Evolutionary conservation across 768 basidiomycete genomes (phyloP).

Genomic region (Sarcomyxa edulis): DNA sequence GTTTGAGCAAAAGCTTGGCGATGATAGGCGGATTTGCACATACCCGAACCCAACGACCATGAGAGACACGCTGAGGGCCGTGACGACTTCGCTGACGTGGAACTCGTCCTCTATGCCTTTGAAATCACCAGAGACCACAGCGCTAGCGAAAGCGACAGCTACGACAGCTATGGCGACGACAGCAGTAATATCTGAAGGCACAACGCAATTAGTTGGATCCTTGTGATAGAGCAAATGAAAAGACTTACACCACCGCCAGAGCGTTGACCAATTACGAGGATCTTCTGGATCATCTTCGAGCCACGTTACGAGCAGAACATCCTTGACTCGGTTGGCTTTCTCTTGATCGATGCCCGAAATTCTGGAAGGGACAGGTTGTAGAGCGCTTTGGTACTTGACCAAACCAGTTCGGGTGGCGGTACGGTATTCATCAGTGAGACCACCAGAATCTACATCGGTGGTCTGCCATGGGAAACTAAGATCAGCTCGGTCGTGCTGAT

Average conservation of each 20-base stretch:
- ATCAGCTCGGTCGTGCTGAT: no score
- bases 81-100: conserved; percentile 24
- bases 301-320: conserved; percentile 31
- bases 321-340: conserved; percentile 25
- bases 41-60: conserved; percentile 32
- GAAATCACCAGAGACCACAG: conserved; percentile 33
- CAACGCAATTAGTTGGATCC: conserved; percentile 1
- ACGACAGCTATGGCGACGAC: conserved; percentile 25
- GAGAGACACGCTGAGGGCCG: conserved; percentile 27
- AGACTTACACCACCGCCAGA: conserved; percentile 29
- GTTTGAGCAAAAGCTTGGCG: neutral
- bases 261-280: conserved; percentile 28
- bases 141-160: conserved; percentile 28
- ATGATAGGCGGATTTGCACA: conserved; percentile 21
- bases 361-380: conserved; percentile 20
- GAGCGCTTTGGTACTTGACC: conserved; percentile 19
- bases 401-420: conserved; percentile 20
- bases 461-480: conserved; percentile 12
- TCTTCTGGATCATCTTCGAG: conserved; percentile 31
- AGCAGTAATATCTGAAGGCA: conserved; percentile 24
- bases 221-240: conserved; percentile 2
- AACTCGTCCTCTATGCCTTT: conserved; percentile 24
- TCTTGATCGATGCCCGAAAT: conserved; percentile 22
- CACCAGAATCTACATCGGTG: conserved; percentile 7
- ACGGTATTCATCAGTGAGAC: conserved; percentile 28